phyloP scores from a whole-genome alignment of 116 monocot species.

The Trichopus zeylanicus region DNA sequence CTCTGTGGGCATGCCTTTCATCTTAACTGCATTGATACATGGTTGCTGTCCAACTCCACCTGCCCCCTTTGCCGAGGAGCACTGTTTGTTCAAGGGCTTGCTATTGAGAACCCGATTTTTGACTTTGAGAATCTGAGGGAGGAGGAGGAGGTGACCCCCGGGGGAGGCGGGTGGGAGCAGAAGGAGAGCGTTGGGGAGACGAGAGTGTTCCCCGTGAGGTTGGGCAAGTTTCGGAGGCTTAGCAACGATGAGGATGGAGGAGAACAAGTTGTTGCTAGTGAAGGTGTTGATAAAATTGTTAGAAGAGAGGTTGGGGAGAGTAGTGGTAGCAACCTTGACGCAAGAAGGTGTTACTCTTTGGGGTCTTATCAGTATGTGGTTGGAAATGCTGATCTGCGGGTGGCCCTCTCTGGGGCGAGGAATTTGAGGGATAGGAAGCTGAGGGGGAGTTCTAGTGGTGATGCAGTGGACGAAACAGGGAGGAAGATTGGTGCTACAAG shows the following conservation, averaged over 20 bases:
- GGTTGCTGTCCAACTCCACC: slow-evolving; percentile 74
- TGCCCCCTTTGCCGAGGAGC: slow-evolving; percentile 66
- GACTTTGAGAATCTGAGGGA: slow-evolving; percentile 39
- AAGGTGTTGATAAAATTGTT: not conserved
- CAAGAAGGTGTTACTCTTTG: slow-evolving; percentile 78
- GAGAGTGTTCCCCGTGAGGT: slow-evolving; percentile 51
- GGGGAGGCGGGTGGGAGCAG: slow-evolving; percentile 15
- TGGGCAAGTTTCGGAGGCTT: slow-evolving; percentile 54
- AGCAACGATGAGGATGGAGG: slow-evolving; percentile 2
- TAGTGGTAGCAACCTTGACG: slow-evolving; percentile 63
- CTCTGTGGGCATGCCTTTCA: slow-evolving; percentile 74
- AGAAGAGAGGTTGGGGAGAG: slow-evolving; percentile 47
- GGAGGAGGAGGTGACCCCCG: slow-evolving; percentile 13
- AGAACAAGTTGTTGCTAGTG: slow-evolving; percentile 1
- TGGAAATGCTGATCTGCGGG: slow-evolving; percentile 35
- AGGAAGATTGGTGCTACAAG: slow-evolving; percentile 39
- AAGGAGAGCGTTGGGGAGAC: slow-evolving; percentile 28
- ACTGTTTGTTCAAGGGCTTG: slow-evolving; percentile 32
- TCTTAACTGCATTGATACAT: slow-evolving; percentile 65
- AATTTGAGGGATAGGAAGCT: slow-evolving; percentile 15
- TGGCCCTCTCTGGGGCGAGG: slow-evolving; percentile 18
- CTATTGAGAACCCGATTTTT: slow-evolving; percentile 49
- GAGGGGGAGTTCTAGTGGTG: not conserved
- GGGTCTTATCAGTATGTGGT: slow-evolving; percentile 68
- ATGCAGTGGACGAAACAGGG: slow-evolving; percentile 32